Conservation (phyloP, 1,284 basidiomycete species). For the Pisolithus thermaeus region DNA sequence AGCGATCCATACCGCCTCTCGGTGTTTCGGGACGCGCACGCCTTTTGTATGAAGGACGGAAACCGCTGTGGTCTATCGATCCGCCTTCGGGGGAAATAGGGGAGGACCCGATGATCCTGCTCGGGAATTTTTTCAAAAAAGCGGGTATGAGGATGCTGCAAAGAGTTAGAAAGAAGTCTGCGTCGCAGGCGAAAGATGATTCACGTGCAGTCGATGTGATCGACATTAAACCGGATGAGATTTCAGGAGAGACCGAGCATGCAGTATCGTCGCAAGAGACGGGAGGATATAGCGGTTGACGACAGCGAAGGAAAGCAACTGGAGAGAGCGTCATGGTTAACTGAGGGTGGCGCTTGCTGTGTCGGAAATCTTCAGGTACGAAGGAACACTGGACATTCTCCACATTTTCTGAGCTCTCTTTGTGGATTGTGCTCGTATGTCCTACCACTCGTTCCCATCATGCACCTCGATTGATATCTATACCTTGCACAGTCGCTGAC, state of each 20-base stretch:
- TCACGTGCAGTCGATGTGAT: conserved; percentile 15
- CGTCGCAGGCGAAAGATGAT: conserved; percentile 12
- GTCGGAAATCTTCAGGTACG: conserved; percentile 9
- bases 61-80: conserved; percentile 21
- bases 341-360: conserved; percentile 18
- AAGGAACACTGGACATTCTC: conserved; percentile 17
- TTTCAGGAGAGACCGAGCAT: not conserved
- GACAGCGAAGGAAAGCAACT: conserved; percentile 8
- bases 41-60: conserved; percentile 16
- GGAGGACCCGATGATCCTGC: conserved; percentile 39
- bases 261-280: conserved; percentile 5
- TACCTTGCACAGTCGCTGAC: too few species aligned
- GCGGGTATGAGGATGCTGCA: conserved; percentile 39
- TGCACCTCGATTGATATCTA: not conserved
- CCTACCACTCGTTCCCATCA: not conserved
- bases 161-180: conserved; percentile 23
- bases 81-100: conserved; percentile 19
- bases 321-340: conserved; percentile 23
- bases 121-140: conserved; percentile 45
- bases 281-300: not conserved
- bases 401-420: not conserved
- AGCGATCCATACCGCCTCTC: conserved; percentile 50
- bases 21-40: conserved; percentile 57
- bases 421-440: not conserved
- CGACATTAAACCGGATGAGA: conserved; percentile 18